phyloP scores from a whole-genome alignment of 495 filamentous ascomycete genomes.

The Neurospora pannonica region DNA sequence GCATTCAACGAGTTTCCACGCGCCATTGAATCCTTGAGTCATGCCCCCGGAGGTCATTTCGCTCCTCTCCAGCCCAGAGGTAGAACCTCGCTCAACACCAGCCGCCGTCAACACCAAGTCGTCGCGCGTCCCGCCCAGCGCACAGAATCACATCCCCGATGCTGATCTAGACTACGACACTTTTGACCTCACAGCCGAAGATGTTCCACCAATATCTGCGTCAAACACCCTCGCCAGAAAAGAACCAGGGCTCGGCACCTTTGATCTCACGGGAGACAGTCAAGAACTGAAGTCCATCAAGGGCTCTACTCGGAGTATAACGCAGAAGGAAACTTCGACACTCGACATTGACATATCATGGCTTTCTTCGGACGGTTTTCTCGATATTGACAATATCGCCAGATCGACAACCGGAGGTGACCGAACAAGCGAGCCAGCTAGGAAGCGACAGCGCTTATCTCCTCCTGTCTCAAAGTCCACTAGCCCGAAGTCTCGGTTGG shows the following conservation, averaged over 20 bases:
- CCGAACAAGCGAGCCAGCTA: not conserved
- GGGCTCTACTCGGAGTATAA: not conserved
- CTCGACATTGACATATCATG: not conserved
- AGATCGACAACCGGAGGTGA: not conserved
- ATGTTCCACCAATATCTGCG: not conserved
- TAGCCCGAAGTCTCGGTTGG: not conserved
- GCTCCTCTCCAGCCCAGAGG: constrained; percentile 24
- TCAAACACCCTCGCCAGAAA: not conserved
- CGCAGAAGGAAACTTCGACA: not conserved
- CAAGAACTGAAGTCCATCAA: not conserved
- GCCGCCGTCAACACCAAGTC: not conserved
- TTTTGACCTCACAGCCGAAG: not conserved
- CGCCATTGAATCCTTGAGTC: not conserved
- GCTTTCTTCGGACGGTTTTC: not conserved
- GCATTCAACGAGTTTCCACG: not conserved
- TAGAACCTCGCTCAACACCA: not conserved
- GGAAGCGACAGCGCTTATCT: not conserved
- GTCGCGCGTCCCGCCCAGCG: not conserved
- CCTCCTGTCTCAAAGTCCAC: not conserved
- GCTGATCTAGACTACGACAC: not conserved
- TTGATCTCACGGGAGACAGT: not conserved
- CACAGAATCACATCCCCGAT: not conserved
- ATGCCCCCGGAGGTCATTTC: constrained; percentile 33
- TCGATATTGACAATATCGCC: not conserved
- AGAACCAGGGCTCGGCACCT: not conserved